Conservation (phyloP, 1,284 basidiomycete genomes). For the Mycocalia duriaeana region DNA sequence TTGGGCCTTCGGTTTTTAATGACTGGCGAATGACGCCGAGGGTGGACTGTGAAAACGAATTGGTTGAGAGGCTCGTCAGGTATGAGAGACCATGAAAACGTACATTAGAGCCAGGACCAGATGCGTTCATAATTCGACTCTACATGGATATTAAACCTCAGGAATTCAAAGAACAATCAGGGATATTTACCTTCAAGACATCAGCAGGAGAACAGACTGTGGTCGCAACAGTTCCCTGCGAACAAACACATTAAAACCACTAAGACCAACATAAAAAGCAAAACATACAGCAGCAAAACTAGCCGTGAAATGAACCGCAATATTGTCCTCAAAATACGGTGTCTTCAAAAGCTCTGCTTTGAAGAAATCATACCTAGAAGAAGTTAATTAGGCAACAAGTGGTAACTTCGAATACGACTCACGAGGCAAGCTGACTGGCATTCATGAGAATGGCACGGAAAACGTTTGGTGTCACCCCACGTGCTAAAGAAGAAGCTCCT, state of each 20-base stretch:
- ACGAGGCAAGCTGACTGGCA: conserved; percentile 86
- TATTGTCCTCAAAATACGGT: conserved; percentile 73
- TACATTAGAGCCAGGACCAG: conserved; percentile 71
- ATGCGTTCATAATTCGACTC: conserved; percentile 87
- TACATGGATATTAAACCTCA: conserved; percentile 17
- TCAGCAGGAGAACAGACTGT: conserved; percentile 94
- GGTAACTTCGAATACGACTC: conserved; percentile 24
- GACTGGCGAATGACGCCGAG: conserved; percentile 67
- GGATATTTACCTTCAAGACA: conserved; percentile 68
- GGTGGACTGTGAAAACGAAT: conserved; percentile 49
- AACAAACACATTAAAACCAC: conserved; percentile 4
- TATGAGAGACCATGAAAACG: conserved; percentile 20
- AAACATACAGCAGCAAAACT: conserved; percentile 76
- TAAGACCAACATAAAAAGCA: conserved; percentile 1
- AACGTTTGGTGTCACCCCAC: conserved; percentile 84
- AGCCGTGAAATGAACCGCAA: conserved; percentile 77
- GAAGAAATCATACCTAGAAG: conserved; percentile 80
- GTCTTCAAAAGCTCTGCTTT: conserved; percentile 75
- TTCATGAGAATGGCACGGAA: conserved; percentile 88
- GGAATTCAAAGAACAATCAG: background rate
- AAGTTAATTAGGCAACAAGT: background rate
- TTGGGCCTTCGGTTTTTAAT: conserved; percentile 74
- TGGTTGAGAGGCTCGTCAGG: background rate
- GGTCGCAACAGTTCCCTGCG: conserved; percentile 83
- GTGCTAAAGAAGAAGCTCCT: conserved; percentile 66